Evolutionary conservation across 179 eudicot species (phyloP).

Genomic region (Silene vulgaris): DNA sequence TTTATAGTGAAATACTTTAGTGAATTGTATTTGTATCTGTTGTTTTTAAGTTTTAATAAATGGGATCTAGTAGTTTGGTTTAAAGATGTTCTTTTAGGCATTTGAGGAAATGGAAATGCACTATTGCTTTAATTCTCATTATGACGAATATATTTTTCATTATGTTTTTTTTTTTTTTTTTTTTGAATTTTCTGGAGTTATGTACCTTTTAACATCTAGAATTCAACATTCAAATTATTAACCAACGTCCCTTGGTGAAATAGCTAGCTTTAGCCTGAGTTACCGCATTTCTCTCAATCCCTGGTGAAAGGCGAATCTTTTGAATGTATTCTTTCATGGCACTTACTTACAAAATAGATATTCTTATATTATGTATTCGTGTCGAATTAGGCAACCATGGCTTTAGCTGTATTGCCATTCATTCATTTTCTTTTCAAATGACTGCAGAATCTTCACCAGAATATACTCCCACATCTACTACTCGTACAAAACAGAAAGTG

Average conservation of each 20-base stretch:
- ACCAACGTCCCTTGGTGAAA: not conserved
- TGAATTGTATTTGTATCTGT: not conserved
- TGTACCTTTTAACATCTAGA: not conserved
- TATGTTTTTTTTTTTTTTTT: not conserved
- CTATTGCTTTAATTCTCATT: not conserved
- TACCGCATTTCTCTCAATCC: not conserved
- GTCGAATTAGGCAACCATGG: not conserved
- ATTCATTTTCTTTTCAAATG: not conserved
- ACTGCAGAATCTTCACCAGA: slow-evolving; percentile 51
- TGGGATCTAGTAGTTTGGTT: too few relatives aligned
- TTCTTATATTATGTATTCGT: not conserved
- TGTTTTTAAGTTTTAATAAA: not conserved
- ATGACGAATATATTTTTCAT: not conserved
- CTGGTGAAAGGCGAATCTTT: not conserved
- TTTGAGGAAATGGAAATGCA: not conserved
- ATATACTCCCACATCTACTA: slow-evolving; percentile 31
- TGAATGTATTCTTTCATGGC: not conserved
- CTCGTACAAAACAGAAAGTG: slow-evolving; percentile 35
- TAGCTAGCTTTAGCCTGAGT: not conserved
- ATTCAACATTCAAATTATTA: not conserved
- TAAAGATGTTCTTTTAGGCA: not conserved
- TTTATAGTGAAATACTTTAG: not conserved
- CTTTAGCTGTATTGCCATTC: not conserved
- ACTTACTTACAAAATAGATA: not conserved
- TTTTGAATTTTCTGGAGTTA: not conserved